phyloP scores from a whole-genome alignment of 1,284 basidiomycete species.

The Rhodofomes roseus region DNA sequence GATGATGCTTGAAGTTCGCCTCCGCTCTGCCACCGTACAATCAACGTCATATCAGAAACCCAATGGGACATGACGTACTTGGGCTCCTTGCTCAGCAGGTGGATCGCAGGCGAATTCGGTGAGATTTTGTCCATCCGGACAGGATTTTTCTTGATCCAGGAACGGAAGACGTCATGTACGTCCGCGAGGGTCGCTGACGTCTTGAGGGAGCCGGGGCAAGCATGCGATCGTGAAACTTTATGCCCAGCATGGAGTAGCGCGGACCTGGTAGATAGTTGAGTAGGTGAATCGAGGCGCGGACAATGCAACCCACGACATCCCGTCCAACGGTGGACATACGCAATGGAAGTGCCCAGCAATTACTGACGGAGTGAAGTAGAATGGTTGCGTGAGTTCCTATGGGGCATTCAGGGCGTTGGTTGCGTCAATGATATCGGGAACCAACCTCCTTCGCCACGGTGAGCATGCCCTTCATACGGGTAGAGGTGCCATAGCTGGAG shows the following conservation, averaged over 20 bases:
- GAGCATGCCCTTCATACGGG: conserved; percentile 95
- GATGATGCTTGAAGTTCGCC: conserved; percentile 75
- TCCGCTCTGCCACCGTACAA: conserved; percentile 44
- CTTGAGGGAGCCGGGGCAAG: conserved; percentile 86
- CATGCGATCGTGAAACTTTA: conserved; percentile 87
- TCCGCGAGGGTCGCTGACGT: conserved; percentile 76
- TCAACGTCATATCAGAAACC: too few relatives aligned
- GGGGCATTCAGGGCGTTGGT: neutral
- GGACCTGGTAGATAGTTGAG: conserved; percentile 46
- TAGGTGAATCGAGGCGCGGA: neutral
- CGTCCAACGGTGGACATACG: conserved; percentile 70
- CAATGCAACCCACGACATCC: conserved; percentile 59
- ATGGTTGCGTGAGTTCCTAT: conserved; percentile 78
- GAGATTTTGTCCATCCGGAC: conserved; percentile 81
- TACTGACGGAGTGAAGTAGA: conserved; percentile 90
- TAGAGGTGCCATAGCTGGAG: conserved; percentile 72
- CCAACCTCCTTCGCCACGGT: conserved; percentile 82
- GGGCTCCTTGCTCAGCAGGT: conserved; percentile 62
- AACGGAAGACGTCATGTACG: conserved; percentile 81
- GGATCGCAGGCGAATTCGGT: conserved; percentile 64
- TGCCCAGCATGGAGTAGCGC: conserved; percentile 87
- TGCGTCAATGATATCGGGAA: neutral
- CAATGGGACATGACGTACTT: conserved; percentile 44
- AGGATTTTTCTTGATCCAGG: conserved; percentile 80
- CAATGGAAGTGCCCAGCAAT: conserved; percentile 84